Evolutionary conservation across 768 basidiomycete genomes (phyloP).

Genomic region (Pleurotus tuoliensis): DNA sequence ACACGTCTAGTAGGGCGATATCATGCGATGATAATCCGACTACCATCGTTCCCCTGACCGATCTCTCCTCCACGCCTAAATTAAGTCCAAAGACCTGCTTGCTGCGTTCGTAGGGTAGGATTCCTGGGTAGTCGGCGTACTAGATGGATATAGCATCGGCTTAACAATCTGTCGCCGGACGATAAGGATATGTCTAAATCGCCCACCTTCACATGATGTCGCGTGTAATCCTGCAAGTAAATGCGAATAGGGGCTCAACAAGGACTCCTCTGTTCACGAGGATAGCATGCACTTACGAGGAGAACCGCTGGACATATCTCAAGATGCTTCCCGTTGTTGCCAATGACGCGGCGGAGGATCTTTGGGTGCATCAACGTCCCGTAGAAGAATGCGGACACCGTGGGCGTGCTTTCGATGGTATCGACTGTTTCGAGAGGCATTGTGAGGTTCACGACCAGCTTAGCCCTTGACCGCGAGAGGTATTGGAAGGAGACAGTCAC

Average conservation of each 20-base stretch:
- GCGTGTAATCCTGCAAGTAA: conserved; percentile 60
- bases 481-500: too few species aligned
- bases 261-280: too few species aligned
- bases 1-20: conserved; percentile 66
- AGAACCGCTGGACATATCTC: conserved; percentile 72
- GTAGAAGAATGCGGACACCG: conserved; percentile 68
- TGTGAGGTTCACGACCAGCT: too few species aligned
- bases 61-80: conserved; percentile 56
- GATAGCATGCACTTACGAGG: conserved; percentile 40
- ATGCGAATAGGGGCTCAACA: neutral
- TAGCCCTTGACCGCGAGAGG: too few species aligned
- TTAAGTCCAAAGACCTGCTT: conserved; percentile 42
- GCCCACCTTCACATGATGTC: conserved; percentile 72
- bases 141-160: conserved; percentile 19
- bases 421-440: too few species aligned
- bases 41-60: conserved; percentile 78
- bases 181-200: neutral
- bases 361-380: conserved; percentile 89
- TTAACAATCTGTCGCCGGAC: too few species aligned
- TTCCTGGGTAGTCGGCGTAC: conserved; percentile 79
- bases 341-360: conserved; percentile 74
- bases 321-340: conserved; percentile 60
- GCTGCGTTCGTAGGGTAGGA: conserved; percentile 58
- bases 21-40: conserved; percentile 64
- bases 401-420: neutral